Percentiles rank a stretch among this genome's conserved stretches.
Evolutionary conservation across 2,329 filamentous ascomycete genomes (phyloP).

Genomic region (Trichoderma atroviride): DNA sequence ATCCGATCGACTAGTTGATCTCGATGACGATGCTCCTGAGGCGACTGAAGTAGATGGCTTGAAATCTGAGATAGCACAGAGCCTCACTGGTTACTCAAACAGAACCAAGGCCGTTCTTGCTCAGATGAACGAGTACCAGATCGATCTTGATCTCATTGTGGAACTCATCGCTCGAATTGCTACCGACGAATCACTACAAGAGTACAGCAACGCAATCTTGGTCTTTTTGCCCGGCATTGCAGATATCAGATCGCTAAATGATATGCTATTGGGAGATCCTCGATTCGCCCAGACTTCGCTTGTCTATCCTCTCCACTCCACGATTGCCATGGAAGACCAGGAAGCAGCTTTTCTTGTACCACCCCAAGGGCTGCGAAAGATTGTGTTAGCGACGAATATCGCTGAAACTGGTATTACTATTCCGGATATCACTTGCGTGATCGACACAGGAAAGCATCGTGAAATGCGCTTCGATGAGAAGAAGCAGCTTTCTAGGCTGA

Average conservation of each 20-base stretch:
- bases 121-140: constrained; percentile 85
- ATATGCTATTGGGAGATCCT: constrained; percentile 76
- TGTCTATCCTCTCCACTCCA: constrained; percentile 88
- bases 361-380: constrained; percentile 80
- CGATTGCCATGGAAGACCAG: constrained; percentile 94
- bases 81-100: constrained; percentile 72
- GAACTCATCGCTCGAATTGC: constrained; percentile 78
- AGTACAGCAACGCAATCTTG: constrained; percentile 88
- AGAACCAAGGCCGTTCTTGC: constrained; percentile 74
- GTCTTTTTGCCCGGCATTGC: constrained; percentile 94
- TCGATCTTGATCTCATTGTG: constrained; percentile 85
- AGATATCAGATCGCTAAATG: constrained; percentile 86
- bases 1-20: constrained; percentile 59
- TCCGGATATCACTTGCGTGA: constrained; percentile 93
- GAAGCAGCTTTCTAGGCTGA: constrained; percentile 83
- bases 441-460: constrained; percentile 95
- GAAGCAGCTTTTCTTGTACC: constrained; percentile 89
- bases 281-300: constrained; percentile 78
- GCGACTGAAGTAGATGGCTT: constrained; percentile 52
- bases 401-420: constrained; percentile 99
- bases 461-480: constrained; percentile 97
- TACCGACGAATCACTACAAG: constrained; percentile 62
- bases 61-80: constrained; percentile 62
- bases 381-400: constrained; percentile 96
- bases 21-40: constrained; percentile 63